A percentile compares a stretch with the other conserved stretches of the same genome.
These are phyloP conservation scores for Fusarium mexicanum DNA, from an alignment of 2,329 filamentous ascomycete genomes.

Conservation along the genomic window DNA sequence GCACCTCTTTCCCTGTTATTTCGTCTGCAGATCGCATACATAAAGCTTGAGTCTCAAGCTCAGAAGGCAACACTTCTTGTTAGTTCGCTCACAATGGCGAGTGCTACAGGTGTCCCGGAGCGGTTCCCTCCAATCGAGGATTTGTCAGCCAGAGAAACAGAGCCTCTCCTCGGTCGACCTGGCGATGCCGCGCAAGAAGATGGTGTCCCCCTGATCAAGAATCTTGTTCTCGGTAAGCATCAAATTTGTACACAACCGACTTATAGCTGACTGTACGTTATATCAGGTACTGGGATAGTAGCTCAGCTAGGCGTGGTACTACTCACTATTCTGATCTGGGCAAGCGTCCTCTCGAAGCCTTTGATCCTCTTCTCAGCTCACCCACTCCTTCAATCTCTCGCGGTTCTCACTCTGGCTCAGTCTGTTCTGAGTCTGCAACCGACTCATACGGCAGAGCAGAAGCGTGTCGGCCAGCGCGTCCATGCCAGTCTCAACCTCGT, in stretches of 20 bases:
- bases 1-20: not conserved
- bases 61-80: not conserved
- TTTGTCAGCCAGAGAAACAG: constrained; percentile 48
- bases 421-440: constrained; percentile 88
- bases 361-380: constrained; percentile 89
- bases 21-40: not conserved
- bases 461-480: constrained; percentile 65
- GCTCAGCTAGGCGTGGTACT: constrained; percentile 83
- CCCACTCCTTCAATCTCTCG: constrained; percentile 76
- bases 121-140: constrained; percentile 44
- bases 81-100: constrained; percentile 64
- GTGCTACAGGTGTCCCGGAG: constrained; percentile 73
- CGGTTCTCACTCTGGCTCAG: constrained; percentile 79
- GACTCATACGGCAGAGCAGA: constrained; percentile 80
- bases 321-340: constrained; percentile 81
- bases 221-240: constrained; percentile 76
- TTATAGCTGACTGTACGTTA: not conserved
- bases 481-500: constrained; percentile 78
- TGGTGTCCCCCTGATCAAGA: constrained; percentile 70
- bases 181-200: constrained; percentile 79
- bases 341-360: constrained; percentile 73
- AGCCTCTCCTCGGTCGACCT: constrained; percentile 61
- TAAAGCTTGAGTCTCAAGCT: not conserved
- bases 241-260: not conserved
- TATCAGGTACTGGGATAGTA: constrained; percentile 78